A percentile compares a stretch with the other conserved stretches of the same genome.
phyloP scores from a whole-genome alignment of 768 basidiomycete genomes.

The Tricholoma flavovirens region DNA sequence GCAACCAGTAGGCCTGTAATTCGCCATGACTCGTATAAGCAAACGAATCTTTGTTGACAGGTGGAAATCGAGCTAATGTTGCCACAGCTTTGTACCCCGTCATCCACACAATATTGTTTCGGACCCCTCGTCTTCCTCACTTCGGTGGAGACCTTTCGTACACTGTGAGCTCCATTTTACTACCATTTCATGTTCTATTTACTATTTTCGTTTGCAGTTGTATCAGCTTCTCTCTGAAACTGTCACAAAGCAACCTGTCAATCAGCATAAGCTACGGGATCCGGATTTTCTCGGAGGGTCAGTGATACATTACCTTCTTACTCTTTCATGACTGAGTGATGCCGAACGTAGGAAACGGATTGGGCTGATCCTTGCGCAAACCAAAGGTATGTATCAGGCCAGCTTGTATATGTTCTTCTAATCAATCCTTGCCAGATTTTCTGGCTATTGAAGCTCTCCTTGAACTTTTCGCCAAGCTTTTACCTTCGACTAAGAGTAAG shows the following conservation, averaged over 20 bases:
- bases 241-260: conserved; percentile 32
- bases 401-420: neutral
- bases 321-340: neutral
- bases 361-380: conserved; percentile 42
- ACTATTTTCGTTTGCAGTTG: conserved; percentile 28
- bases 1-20: conserved; percentile 19
- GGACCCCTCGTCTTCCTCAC: neutral
- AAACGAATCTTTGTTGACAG: conserved; percentile 26
- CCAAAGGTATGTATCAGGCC: conserved; percentile 33
- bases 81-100: conserved; percentile 20
- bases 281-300: conserved; percentile 45
- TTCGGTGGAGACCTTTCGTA: conserved; percentile 18
- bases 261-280: conserved; percentile 43
- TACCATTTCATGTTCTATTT: neutral
- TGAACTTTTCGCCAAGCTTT: conserved; percentile 48
- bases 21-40: conserved; percentile 13
- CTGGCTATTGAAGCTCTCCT: conserved; percentile 52
- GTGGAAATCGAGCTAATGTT: conserved; percentile 25
- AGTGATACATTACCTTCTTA: conserved; percentile 2
- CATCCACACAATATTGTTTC: conserved; percentile 18
- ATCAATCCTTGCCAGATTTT: conserved; percentile 31
- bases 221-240: conserved; percentile 49
- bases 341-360: conserved; percentile 33
- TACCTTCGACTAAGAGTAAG: conserved; percentile 39
- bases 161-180: conserved; percentile 13